Evolutionary conservation across 495 filamentous ascomycete species (phyloP).

Genomic region (Daldinia concentrica): DNA sequence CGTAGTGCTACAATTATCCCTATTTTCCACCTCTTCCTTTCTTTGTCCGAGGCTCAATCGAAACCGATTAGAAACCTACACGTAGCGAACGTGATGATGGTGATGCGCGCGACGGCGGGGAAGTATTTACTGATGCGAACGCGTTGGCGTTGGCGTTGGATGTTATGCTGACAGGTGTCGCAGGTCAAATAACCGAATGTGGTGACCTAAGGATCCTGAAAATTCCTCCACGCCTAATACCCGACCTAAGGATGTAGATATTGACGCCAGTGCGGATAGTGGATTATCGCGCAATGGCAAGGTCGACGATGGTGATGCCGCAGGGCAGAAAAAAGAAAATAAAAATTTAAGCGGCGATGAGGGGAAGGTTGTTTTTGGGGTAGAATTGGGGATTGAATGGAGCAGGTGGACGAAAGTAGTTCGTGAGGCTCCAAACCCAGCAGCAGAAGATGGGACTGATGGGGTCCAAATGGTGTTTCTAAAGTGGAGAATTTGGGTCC

Average conservation of each 20-base stretch:
- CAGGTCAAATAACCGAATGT: conserved; percentile 24
- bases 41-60: conserved; percentile 22
- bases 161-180: conserved; percentile 24
- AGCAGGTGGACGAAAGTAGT: conserved; percentile 45
- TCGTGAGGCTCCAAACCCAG: conserved; percentile 48
- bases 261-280: conserved; percentile 45
- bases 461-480: conserved; percentile 56
- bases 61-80: conserved; percentile 21
- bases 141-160: conserved; percentile 14
- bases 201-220: conserved; percentile 34
- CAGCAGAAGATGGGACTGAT: conserved; percentile 59
- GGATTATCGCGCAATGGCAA: conserved; percentile 38
- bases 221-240: conserved; percentile 48
- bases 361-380: conserved; percentile 48
- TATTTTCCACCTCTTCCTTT: conserved; percentile 22
- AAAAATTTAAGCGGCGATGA: conserved; percentile 39
- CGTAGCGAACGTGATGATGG: conserved; percentile 13
- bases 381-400: conserved; percentile 50
- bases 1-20: conserved; percentile 23
- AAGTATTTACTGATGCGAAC: conserved; percentile 10
- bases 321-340: conserved; percentile 23
- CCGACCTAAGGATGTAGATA: conserved; percentile 39
- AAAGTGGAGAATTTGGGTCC: conserved; percentile 50
- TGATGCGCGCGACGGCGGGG: conserved; percentile 30
- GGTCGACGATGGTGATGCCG: conserved; percentile 37